Evolutionary conservation across 2,329 filamentous ascomycete species (phyloP).

Genomic region (Trichoderma sp.): DNA sequence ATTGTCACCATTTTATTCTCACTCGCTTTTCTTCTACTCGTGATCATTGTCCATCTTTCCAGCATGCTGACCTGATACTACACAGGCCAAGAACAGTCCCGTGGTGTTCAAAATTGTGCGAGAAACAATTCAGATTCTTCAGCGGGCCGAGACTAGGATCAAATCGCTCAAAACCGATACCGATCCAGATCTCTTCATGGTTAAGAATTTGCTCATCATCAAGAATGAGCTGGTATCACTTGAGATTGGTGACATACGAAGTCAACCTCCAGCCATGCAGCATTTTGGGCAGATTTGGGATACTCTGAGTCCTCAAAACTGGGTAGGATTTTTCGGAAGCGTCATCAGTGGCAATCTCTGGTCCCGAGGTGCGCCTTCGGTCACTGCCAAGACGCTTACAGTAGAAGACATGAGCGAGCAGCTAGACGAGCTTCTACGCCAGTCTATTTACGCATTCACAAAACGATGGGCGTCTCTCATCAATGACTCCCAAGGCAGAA

Average conservation of each 20-base stretch:
- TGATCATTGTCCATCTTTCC: background rate
- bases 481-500: slow-evolving; percentile 53
- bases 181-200: slow-evolving; percentile 87
- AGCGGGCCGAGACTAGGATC: slow-evolving; percentile 74
- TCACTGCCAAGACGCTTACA: slow-evolving; percentile 47
- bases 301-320: slow-evolving; percentile 60
- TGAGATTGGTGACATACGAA: slow-evolving; percentile 77
- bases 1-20: no score
- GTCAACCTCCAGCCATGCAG: slow-evolving; percentile 54
- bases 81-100: slow-evolving; percentile 52
- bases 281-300: slow-evolving; percentile 70
- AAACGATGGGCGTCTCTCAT: slow-evolving; percentile 60
- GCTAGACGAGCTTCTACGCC: slow-evolving; percentile 64
- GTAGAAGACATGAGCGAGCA: slow-evolving; percentile 67
- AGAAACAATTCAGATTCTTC: slow-evolving; percentile 82
- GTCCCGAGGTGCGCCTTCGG: slow-evolving; percentile 44
- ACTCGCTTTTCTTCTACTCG: background rate
- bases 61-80: slow-evolving; percentile 30
- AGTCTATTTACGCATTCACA: slow-evolving; percentile 66
- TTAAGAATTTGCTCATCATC: slow-evolving; percentile 91
- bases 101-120: slow-evolving; percentile 76
- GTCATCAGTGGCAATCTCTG: slow-evolving; percentile 61
- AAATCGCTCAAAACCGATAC: slow-evolving; percentile 61
- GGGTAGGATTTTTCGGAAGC: slow-evolving; percentile 62
- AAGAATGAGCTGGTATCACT: slow-evolving; percentile 96